phyloP scores from a whole-genome alignment of 495 filamentous ascomycete genomes.

The Glonium stellatum region DNA sequence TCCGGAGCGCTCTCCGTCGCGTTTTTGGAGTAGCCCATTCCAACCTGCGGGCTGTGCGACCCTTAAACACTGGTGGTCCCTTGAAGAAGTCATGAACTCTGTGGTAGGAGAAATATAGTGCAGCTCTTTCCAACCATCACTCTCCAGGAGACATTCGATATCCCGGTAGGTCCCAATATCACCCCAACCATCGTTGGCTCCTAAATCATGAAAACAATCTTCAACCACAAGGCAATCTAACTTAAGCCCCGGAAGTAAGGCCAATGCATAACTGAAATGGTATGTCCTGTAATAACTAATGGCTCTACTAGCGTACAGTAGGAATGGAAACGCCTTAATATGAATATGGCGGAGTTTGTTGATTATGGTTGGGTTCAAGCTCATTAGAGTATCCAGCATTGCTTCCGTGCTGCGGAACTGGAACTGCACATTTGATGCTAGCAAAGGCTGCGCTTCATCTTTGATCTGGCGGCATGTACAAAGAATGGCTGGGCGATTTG shows the following conservation, averaged over 20 bases:
- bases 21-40: constrained; percentile 15
- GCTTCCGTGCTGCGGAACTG: constrained; percentile 21
- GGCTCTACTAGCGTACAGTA: constrained; percentile 9
- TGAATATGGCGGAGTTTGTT: constrained; percentile 16
- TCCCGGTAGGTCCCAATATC: constrained; percentile 23
- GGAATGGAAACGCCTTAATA: constrained; percentile 22
- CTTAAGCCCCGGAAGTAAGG: constrained; percentile 19
- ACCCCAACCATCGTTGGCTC: constrained; percentile 16
- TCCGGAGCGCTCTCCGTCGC: constrained; percentile 16
- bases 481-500: constrained; percentile 14
- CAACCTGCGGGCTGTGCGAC: constrained; percentile 18
- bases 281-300: constrained; percentile 15
- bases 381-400: constrained; percentile 18
- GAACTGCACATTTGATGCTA: constrained; percentile 11
- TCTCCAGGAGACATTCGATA: constrained; percentile 17
- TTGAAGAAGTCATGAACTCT: constrained; percentile 19
- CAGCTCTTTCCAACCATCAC: constrained; percentile 24
- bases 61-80: constrained; percentile 10
- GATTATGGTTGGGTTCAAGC: constrained; percentile 15
- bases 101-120: constrained; percentile 14
- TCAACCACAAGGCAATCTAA: constrained; percentile 17
- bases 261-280: constrained; percentile 17
- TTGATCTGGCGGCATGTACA: constrained; percentile 16
- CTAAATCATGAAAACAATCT: constrained; percentile 22
- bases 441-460: constrained; percentile 14